A percentile compares a stretch with the other conserved stretches of the same genome.
Evolutionary conservation across 805 yeast species (phyloP).

Genomic region (Schwanniomyces pseudopolymorphus): DNA sequence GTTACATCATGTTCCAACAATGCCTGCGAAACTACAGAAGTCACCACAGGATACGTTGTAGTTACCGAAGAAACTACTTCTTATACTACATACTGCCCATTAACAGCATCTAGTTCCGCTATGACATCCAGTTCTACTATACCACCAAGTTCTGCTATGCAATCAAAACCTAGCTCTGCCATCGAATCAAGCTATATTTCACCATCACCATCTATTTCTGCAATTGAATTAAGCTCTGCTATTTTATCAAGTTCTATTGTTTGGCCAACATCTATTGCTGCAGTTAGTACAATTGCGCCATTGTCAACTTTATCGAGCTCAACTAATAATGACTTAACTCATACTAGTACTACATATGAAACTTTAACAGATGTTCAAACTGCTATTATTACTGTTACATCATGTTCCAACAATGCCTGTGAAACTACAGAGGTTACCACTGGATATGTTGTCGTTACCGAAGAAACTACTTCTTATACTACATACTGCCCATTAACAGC

Average conservation of each 20-base stretch:
- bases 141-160: not conserved
- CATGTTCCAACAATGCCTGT: constrained; percentile 26
- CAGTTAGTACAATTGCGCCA: too few species aligned
- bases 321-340: not conserved
- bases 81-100: constrained; percentile 25
- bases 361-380: not conserved
- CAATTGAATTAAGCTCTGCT: too few species aligned
- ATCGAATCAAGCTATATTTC: too few species aligned
- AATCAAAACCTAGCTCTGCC: too few species aligned
- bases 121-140: constrained; percentile 18
- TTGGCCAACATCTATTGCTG: too few species aligned
- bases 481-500: constrained; percentile 16
- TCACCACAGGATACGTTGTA: constrained; percentile 20
- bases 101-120: constrained; percentile 20
- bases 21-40: constrained; percentile 21
- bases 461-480: constrained; percentile 19
- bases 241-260: too few species aligned
- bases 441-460: constrained; percentile 18
- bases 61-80: constrained; percentile 15
- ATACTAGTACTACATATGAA: not conserved
- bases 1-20: constrained; percentile 25
- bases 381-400: constrained; percentile 16
- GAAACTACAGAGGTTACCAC: constrained; percentile 16
- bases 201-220: too few species aligned
- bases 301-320: not conserved